Percentiles rank a stretch among this genome's conserved stretches.
phyloP scores from a whole-genome alignment of 2,329 filamentous ascomycete genomes.

The Penicillium griseofulvum region DNA sequence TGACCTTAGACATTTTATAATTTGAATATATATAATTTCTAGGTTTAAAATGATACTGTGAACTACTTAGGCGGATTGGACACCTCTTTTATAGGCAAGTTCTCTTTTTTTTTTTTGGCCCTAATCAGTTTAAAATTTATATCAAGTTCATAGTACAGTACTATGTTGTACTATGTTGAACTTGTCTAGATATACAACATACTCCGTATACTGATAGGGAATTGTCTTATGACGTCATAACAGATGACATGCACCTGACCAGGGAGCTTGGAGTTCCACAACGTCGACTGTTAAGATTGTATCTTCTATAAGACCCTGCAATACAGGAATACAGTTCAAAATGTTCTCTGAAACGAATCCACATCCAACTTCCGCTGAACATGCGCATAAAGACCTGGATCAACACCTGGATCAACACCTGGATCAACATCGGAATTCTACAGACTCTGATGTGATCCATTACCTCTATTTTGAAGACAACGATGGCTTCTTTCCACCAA shows the following conservation, averaged over 20 bases:
- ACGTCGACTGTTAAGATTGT: background rate
- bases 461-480: conserved; percentile 38
- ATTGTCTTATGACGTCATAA: background rate
- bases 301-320: background rate
- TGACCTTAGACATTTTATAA: no score
- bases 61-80: no score
- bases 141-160: no score
- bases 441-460: conserved; percentile 28
- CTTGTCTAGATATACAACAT: no score
- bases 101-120: no score
- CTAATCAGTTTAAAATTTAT: no score
- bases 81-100: no score
- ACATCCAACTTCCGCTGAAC: background rate
- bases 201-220: no score
- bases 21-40: no score
- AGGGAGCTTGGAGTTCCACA: background rate
- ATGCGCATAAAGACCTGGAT: background rate
- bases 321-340: background rate
- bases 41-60: no score
- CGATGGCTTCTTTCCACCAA: conserved; percentile 35
- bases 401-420: no score
- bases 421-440: conserved; percentile 1
- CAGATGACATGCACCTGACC: background rate
- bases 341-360: background rate
- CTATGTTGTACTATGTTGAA: no score